phyloP scores from a whole-genome alignment of 2,329 filamentous ascomycete species.

The Fusarium verrucosum region DNA sequence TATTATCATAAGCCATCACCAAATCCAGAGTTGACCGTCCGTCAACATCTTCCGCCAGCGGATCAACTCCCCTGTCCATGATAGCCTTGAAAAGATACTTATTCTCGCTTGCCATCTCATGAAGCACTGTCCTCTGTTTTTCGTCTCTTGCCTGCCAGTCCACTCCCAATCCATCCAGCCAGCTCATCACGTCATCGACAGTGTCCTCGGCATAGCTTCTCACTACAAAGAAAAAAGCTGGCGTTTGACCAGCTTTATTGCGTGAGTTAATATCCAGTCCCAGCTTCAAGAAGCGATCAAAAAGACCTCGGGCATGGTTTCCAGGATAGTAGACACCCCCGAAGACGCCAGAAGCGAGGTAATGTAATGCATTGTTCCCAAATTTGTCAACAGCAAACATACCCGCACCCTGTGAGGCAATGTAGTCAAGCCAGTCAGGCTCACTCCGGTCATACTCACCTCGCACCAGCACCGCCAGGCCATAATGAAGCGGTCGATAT shows the following conservation, averaged over 20 bases:
- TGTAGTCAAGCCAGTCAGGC: constrained; percentile 12
- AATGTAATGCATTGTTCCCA: constrained; percentile 26
- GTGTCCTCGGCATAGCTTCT: no score
- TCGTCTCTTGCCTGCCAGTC: constrained; percentile 30
- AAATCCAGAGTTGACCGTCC: constrained; percentile 26
- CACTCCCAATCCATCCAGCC: constrained; percentile 19
- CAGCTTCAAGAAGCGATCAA: constrained; percentile 6
- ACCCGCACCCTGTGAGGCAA: constrained; percentile 20
- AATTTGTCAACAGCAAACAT: constrained; percentile 7
- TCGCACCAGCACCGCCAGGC: not conserved
- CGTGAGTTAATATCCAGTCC: constrained; percentile 27
- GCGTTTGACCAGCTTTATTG: constrained; percentile 26
- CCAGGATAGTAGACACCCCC: not conserved
- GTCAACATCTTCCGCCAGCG: constrained; percentile 22
- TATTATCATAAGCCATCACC: constrained; percentile 2
- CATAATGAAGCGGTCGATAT: constrained; percentile 31
- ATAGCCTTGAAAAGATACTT: constrained; percentile 1
- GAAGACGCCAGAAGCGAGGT: not conserved
- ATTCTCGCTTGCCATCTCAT: constrained; percentile 3
- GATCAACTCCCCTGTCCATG: constrained; percentile 17
- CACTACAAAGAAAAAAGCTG: constrained; percentile 11
- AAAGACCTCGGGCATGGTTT: not conserved
- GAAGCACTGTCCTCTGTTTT: constrained; percentile 16
- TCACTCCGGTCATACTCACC: not conserved
- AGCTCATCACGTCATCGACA: not conserved